Base-by-base conservation (phyloP, 2,329 filamentous ascomycete genomes). In the Bisporella sp. region DNA sequence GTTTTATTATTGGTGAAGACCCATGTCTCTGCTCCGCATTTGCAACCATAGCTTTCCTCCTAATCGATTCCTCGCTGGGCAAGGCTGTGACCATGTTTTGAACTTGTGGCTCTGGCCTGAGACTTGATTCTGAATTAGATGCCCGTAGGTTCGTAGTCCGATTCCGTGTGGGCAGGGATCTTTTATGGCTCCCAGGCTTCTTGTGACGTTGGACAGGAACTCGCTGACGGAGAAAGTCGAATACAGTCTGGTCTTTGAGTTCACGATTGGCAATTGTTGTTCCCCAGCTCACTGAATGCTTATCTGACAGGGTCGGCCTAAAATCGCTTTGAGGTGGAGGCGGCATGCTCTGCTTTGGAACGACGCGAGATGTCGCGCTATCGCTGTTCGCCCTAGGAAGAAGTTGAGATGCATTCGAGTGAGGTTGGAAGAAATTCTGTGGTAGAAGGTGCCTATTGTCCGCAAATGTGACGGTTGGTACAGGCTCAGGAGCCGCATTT, bases 391-490 rank as follows among this genome's bases (percentile, higher is more conserved):
- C 53, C 33, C 57, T 50, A 49, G 57, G 33, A 21, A 59, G 55
- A n/a, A 50, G 45, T 31, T 60, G 57, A 41, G 51, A 45, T 68
- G 68, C 33, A 66, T 74, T 32, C 30, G 82, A 74, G 13, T 84
- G 75, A 48, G 83, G 81, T 31, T 64, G 59, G 46, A 96, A 85
- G 31, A 96, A 76, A 61, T 87, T 88, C 43, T 89, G 82, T 1
- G 92, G 92, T 41, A 96, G 82, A 52, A 97, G 95, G 64, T 97
- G 92, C 57, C 86, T 82, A 65, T 97, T 97, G 66, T 96, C 91
- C 62, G 92, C 88, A 54, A 96, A 89, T 0, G 93, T 89, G 44
- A 97, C 92, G 40, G 93, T 92, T 2, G 92, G 91, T 31, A 95
- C 81, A 28, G 85, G 79, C 33, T 81, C 78, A 30, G 72, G 72